A percentile compares a stretch with the other conserved stretches of the same genome.
Evolutionary conservation across 169 alveolate genomes (phyloP).

Genomic region (Eimeria necatrix): DNA sequence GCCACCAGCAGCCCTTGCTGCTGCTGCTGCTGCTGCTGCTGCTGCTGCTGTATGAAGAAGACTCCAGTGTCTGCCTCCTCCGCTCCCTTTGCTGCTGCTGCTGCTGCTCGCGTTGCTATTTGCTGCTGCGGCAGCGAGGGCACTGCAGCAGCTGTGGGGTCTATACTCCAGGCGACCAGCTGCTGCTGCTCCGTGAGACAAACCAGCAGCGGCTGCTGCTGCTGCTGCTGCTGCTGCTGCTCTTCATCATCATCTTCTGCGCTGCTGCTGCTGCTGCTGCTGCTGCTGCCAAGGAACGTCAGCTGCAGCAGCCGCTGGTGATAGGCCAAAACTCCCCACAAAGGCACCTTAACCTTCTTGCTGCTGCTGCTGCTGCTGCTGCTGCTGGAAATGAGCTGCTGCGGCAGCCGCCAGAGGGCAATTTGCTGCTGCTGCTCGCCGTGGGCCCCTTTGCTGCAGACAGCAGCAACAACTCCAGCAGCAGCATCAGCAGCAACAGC

Average conservation of each 20-base stretch:
- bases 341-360: conserved; percentile 17
- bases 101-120: not conserved
- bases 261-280: conserved; percentile 58
- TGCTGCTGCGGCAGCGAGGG: conserved; percentile 18
- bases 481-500: conserved; percentile 47
- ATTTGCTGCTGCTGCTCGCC: conserved; percentile 56
- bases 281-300: conserved; percentile 19
- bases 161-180: conserved; percentile 25
- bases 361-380: conserved; percentile 13
- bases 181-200: conserved; percentile 45
- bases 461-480: conserved; percentile 28
- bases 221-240: conserved; percentile 37
- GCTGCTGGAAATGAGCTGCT: not conserved
- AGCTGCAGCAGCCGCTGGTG: conserved; percentile 60
- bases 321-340: conserved; percentile 49
- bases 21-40: conserved; percentile 53
- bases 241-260: not conserved
- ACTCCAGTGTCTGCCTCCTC: not conserved
- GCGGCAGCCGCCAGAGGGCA: conserved; percentile 45
- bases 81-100: conserved; percentile 44
- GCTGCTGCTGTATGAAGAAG: not conserved
- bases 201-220: not conserved
- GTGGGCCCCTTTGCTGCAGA: not conserved
- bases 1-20: conserved; percentile 33
- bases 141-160: conserved; percentile 26